Evolutionary conservation across 495 filamentous ascomycete species (phyloP).

Genomic region (Evansstolkia leycettana): DNA sequence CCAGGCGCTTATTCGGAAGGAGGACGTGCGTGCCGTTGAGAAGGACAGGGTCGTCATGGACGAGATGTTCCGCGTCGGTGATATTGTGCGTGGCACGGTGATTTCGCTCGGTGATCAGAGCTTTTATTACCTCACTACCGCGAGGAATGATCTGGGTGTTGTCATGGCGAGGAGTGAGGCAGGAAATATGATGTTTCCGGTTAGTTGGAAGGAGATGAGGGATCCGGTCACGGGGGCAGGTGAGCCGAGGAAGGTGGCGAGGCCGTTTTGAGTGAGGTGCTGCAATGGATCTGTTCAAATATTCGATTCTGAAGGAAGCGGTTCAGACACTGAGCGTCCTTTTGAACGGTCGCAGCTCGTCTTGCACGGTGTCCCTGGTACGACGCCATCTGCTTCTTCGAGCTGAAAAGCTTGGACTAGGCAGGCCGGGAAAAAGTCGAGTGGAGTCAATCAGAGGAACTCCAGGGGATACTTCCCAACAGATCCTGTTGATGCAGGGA

Average conservation of each 20-base stretch:
- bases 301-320: too few relatives aligned
- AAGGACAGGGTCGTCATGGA: slow-evolving; percentile 86
- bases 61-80: slow-evolving; percentile 85
- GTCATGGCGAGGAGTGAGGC: slow-evolving; percentile 85
- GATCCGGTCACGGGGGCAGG: slow-evolving; percentile 66
- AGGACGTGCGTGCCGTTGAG: slow-evolving; percentile 90
- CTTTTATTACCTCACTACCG: slow-evolving; percentile 86
- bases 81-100: slow-evolving; percentile 83
- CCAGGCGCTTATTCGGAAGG: slow-evolving; percentile 48
- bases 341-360: too few relatives aligned
- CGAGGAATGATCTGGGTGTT: slow-evolving; percentile 81
- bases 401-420: too few relatives aligned
- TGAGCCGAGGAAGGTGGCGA: slow-evolving; percentile 85
- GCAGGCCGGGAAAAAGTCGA: too few relatives aligned
- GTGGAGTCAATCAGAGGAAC: too few relatives aligned
- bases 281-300: too few relatives aligned
- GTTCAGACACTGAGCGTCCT: too few relatives aligned
- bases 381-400: too few relatives aligned
- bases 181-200: slow-evolving; percentile 80
- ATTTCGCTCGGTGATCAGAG: slow-evolving; percentile 87
- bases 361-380: too few relatives aligned
- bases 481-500: too few relatives aligned
- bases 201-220: slow-evolving; percentile 88
- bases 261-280: slow-evolving; percentile 55
- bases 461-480: too few relatives aligned